phyloP scores from a whole-genome alignment of 192 early-diverging fungal species.

The Podochytrium sp. region DNA sequence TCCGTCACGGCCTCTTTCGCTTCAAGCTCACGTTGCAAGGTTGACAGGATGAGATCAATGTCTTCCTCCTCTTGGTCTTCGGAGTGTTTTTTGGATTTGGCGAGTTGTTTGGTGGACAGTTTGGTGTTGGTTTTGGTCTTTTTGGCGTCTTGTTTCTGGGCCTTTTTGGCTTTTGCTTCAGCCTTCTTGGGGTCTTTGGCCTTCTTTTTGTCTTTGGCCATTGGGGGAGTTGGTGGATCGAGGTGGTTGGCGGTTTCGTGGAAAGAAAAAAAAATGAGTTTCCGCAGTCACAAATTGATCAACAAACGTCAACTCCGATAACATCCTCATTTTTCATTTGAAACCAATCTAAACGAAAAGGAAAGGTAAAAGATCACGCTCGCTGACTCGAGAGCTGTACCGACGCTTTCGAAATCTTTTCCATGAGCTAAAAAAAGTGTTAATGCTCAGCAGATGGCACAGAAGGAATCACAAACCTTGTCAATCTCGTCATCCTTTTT shows the following conservation, averaged over 20 bases:
- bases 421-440: slow-evolving; percentile 13
- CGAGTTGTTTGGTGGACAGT: slow-evolving; percentile 30
- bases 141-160: slow-evolving; percentile 45
- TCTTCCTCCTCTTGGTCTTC: slow-evolving; percentile 66
- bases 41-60: slow-evolving; percentile 66
- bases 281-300: neutral
- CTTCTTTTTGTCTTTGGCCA: slow-evolving; percentile 34
- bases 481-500: slow-evolving; percentile 27
- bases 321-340: too few relatives aligned
- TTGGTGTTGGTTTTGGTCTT: slow-evolving; percentile 40
- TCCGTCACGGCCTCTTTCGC: slow-evolving; percentile 46
- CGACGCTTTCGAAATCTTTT: slow-evolving; percentile 21
- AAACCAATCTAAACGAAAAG: too few relatives aligned
- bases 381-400: slow-evolving; percentile 8
- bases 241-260: neutral
- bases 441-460: neutral
- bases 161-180: slow-evolving; percentile 36
- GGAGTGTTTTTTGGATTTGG: slow-evolving; percentile 23
- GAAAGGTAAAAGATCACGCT: neutral
- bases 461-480: neutral
- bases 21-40: slow-evolving; percentile 54
- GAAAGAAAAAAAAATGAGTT: neutral
- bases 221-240: too few relatives aligned
- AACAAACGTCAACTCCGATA: too few relatives aligned
- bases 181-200: slow-evolving; percentile 24